Base-by-base conservation (phyloP, 352 stramenopile species). In the Phytophthora pini region DNA sequence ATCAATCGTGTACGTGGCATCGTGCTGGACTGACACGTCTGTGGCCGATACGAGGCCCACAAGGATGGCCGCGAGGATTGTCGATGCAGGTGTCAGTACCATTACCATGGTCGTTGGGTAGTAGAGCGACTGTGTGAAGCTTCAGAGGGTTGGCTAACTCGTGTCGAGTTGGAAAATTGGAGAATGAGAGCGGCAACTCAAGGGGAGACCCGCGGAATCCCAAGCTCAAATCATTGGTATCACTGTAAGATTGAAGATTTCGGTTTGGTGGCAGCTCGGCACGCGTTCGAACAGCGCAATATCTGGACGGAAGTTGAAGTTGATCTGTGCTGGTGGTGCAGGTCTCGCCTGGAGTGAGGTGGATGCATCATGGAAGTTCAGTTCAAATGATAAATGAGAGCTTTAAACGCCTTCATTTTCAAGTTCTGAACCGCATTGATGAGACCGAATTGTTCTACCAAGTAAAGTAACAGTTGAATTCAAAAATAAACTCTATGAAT, bases 61-160 rank as follows among this genome's bases (percentile, higher is more conserved):
- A 40, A 49, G 22, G 32, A 49, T 40, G 15, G 39, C 51, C 13
- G 51, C 12, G 39, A 59, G 36, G 13, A 59, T 27, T 29, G 39
- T 40, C 4, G 22, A 41, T 27, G 41, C 27, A 11, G 39, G 38
- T 40, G 50, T 49, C 38, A 59, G 9, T 26, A 59, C 39, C 51
- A 59, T 59, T n/a, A 59, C 39, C 39, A 59, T 59, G 26, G 22
- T 56, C 31, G 8, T 36, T 36, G 29, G 29, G n/a, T 12, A 34
- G 6, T n/a, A 49, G 43, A 32, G 17, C 43, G 10, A 26, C 22
- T 32, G 43, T 32, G 20, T 11, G 20, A 24, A 22, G 43, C 43
- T 32, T 49, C 43, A 49, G 43, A 22, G n/a, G 9, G 22, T 22
- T 24, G 43, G 10, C 20, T 36, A 29, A 49, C 22, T 49, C 43